Evolutionary conservation across 2,329 filamentous ascomycete species (phyloP), one percentile per base, ranked within the genome.

Genomic region (Curvularia verruculosa): DNA sequence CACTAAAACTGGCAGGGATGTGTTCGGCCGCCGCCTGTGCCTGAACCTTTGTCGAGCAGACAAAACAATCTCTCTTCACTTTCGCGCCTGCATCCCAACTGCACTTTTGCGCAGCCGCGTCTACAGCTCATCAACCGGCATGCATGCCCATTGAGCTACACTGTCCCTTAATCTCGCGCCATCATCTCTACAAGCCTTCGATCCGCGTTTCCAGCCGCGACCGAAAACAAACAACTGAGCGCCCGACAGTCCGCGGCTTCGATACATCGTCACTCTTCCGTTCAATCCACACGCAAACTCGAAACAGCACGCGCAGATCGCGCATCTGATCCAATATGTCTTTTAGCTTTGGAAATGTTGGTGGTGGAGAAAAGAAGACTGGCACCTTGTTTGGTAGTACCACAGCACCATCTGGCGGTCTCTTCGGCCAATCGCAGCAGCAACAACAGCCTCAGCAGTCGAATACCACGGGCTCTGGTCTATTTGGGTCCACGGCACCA

Each of bases 391-490:
- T 76, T 52, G 74, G 74, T 24, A 75, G 68, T 54, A 72, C 73
- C 4, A 69, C 71, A 26, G 72, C 69, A 23, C 74, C 74, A 23
- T 46, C 74, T 39, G 75, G 78, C 34, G 75, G 78, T 41, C 61
- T 79, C 15, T 80, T 81, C 47, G 76, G 60, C 39, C 67, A 71
- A 57, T 73, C 72, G 48, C 77, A 71, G 57, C 61, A 60, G 23
- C 60, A 63, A 41, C 40, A 43, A 51, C 53, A 55, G 24, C 57
- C 58, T 19, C 60, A 49, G 39, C 59, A 57, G 48, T 37, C 54
- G 26, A 61, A 52, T n/a, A 29, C 52, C 36, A 48, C 56, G n/a
- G 62, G 66, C 13, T 54, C 56, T 15, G 43, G 61, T 31, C 60
- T 70, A n/a, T 70, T 72, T 53, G 66, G 66, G 4, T 59, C 59